Evolutionary conservation across 345 rosid genomes (phyloP).

Genomic region (Euclidium syriacum): DNA sequence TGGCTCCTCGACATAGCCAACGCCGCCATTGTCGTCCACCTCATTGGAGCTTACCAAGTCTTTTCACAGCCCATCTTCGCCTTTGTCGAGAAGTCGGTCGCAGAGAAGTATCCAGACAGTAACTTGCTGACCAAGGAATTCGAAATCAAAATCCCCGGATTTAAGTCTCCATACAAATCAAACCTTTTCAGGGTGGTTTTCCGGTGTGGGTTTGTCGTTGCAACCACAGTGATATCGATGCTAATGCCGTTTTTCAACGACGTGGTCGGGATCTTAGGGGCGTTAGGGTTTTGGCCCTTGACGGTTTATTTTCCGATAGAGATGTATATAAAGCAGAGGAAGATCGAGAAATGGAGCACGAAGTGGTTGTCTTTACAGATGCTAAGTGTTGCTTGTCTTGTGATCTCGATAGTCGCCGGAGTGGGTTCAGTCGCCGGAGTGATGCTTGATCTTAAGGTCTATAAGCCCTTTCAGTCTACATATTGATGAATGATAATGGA

Average conservation of each 20-base stretch:
- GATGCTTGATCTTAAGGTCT: constrained; percentile 37
- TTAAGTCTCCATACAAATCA: constrained; percentile 29
- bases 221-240: constrained; percentile 63
- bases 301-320: constrained; percentile 77
- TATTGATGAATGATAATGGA: constrained; percentile 16
- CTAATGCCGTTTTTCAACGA: constrained; percentile 72
- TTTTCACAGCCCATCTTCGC: constrained; percentile 69
- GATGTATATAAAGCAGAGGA: constrained; percentile 61
- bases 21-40: constrained; percentile 63
- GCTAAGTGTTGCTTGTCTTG: constrained; percentile 50
- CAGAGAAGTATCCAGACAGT: constrained; percentile 36
- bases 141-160: constrained; percentile 39
- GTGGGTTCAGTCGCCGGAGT: constrained; percentile 69
- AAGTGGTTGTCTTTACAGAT: constrained; percentile 59
- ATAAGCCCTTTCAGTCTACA: constrained; percentile 34
- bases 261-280: constrained; percentile 66
- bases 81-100: constrained; percentile 44
- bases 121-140: constrained; percentile 45
- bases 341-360: constrained; percentile 54
- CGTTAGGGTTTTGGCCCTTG: constrained; percentile 74
- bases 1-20: constrained; percentile 74
- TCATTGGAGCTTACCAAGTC: constrained; percentile 76
- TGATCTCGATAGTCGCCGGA: constrained; percentile 52
- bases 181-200: constrained; percentile 58
- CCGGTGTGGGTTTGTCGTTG: constrained; percentile 51